Evolutionary conservation across 352 stramenopile genomes (phyloP).

Genomic region (Globisporangium cederbergense): DNA sequence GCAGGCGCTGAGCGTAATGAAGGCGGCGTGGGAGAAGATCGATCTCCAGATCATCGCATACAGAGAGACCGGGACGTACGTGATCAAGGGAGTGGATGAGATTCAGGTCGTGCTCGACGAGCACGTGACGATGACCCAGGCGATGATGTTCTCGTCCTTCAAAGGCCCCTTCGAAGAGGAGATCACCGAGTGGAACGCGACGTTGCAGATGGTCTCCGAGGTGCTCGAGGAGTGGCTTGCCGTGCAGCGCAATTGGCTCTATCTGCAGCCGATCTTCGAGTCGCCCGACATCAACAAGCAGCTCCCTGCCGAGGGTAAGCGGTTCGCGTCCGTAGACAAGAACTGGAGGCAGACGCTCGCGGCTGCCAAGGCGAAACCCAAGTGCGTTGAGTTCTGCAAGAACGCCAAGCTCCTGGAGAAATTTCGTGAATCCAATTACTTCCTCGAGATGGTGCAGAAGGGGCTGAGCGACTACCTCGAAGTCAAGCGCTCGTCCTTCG

Average conservation of each 20-base stretch:
- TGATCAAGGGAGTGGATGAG: conserved; percentile 94
- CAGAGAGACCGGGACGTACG: conserved; percentile 91
- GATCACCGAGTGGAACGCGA: conserved; percentile 92
- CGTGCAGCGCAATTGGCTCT: conserved; percentile 95
- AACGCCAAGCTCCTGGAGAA: conserved; percentile 90
- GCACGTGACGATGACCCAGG: conserved; percentile 95
- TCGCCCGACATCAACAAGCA: conserved; percentile 96
- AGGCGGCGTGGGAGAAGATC: conserved; percentile 87
- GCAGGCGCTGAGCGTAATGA: conserved; percentile 91
- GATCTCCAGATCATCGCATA: conserved; percentile 90
- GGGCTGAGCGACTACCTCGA: conserved; percentile 91
- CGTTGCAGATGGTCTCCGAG: conserved; percentile 89
- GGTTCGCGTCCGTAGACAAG: conserved; percentile 94
- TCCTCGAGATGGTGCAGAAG: conserved; percentile 92
- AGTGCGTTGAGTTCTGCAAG: conserved; percentile 92
- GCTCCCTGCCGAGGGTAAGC: conserved; percentile 91
- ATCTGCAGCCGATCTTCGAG: conserved; percentile 95
- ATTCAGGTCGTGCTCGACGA: conserved; percentile 94
- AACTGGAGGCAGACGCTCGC: conserved; percentile 92
- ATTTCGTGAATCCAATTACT: conserved; percentile 93
- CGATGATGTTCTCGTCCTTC: conserved; percentile 96
- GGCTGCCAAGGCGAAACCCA: conserved; percentile 82
- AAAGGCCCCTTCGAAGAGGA: conserved; percentile 94
- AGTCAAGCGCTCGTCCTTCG: conserved; percentile 90
- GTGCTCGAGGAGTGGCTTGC: conserved; percentile 94